Percentiles rank a stretch among this genome's conserved stretches.
These are phyloP conservation scores for Candida tetrigidarum DNA, from an alignment of 1,139 yeast species.

Conservation along the genomic window DNA sequence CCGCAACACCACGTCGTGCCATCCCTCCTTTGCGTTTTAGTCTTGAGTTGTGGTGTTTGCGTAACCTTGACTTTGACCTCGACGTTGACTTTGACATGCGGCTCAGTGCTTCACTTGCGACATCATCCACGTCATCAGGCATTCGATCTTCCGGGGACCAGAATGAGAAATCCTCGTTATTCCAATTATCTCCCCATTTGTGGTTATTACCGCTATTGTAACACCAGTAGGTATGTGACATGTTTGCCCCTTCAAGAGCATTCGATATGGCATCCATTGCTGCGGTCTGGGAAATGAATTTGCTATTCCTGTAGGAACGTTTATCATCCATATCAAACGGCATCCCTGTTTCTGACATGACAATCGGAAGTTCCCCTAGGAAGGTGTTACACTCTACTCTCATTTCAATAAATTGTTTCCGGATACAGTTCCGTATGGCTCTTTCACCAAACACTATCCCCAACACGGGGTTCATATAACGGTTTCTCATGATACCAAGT, in stretches of 20 bases:
- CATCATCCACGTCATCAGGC: conserved; percentile 20
- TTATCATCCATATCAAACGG: conserved; percentile 93
- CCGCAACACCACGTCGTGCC: conserved; percentile 3
- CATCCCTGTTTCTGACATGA: conserved; percentile 96
- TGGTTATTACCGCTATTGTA: conserved; percentile 76
- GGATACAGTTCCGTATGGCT: conserved; percentile 73
- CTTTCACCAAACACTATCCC: conserved; percentile 82
- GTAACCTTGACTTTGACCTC: conserved; percentile 1
- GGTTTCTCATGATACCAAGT: conserved; percentile 82
- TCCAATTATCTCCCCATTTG: conserved; percentile 90
- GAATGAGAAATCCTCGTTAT: conserved; percentile 89
- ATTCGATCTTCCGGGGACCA: conserved; percentile 73
- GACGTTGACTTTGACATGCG: not conserved
- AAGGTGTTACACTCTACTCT: conserved; percentile 60
- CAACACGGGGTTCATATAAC: conserved; percentile 73
- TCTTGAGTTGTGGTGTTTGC: not conserved
- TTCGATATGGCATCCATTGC: conserved; percentile 83
- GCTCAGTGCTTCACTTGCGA: conserved; percentile 2
- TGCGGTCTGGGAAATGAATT: conserved; percentile 70
- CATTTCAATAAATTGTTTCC: conserved; percentile 67
- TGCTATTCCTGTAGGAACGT: conserved; percentile 64
- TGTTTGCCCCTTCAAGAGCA: conserved; percentile 74
- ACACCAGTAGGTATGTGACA: conserved; percentile 86
- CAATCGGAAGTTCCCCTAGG: conserved; percentile 69
- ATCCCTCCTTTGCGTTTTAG: not conserved